Evolutionary conservation across 352 stramenopile species (phyloP).

Genomic region (Globisporangium yorkense): DNA sequence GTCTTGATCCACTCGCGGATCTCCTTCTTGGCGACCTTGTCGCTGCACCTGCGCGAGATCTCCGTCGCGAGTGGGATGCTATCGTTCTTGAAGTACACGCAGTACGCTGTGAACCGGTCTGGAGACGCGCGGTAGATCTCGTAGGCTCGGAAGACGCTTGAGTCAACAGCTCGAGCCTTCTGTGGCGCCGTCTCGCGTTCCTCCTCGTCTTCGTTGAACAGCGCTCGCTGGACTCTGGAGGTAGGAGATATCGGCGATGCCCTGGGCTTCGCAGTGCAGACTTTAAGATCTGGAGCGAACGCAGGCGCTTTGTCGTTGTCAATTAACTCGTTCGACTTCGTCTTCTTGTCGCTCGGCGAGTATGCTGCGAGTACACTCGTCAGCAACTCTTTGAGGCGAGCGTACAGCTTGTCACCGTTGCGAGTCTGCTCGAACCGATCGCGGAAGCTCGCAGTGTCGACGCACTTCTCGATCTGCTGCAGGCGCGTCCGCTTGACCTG

Average conservation of each 20-base stretch:
- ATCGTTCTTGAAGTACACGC: constrained; percentile 9
- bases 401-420: constrained; percentile 2
- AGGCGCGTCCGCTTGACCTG: constrained; percentile 2
- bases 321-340: not conserved
- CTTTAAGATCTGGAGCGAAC: not conserved
- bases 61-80: constrained; percentile 3
- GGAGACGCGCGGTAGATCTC: constrained; percentile 1
- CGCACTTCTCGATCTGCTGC: not conserved
- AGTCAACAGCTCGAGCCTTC: not conserved
- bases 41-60: constrained; percentile 7
- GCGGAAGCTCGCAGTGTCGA: not conserved
- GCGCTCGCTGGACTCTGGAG: not conserved
- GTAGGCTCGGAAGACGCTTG: not conserved
- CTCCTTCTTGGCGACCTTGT: constrained; percentile 3
- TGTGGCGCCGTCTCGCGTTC: not conserved
- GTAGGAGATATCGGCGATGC: not conserved
- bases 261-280: not conserved
- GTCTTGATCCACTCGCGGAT: constrained; percentile 6
- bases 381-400: not conserved
- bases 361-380: not conserved
- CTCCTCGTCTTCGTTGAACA: not conserved
- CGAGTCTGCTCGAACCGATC: not conserved
- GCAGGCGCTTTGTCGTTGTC: not conserved
- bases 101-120: constrained; percentile 3
- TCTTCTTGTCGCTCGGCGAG: not conserved